A percentile compares a stretch with the other conserved stretches of the same genome.
Evolutionary conservation across 2,329 filamentous ascomycete genomes (phyloP).

Genomic region (Monosporascus sp.): DNA sequence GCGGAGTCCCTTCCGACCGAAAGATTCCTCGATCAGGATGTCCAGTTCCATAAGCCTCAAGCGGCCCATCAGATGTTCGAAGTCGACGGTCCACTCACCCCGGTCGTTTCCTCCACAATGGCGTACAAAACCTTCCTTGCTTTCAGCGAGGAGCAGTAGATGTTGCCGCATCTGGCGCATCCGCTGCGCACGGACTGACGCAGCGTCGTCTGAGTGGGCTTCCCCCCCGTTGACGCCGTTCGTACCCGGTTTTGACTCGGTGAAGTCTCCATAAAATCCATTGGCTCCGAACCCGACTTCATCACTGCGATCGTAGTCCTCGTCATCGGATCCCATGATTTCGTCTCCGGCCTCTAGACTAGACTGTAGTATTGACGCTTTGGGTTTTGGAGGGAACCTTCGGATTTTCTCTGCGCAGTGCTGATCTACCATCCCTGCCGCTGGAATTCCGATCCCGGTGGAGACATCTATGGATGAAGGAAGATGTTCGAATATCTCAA

Average conservation of each 20-base stretch:
- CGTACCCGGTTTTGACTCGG: conserved; percentile 5
- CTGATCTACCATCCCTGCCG: conserved; percentile 36
- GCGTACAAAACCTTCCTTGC: conserved; percentile 62
- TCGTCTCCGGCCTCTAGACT: conserved; percentile 23
- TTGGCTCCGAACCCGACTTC: conserved; percentile 21
- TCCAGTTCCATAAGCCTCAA: conserved; percentile 77
- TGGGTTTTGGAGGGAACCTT: conserved; percentile 25
- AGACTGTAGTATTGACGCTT: conserved; percentile 16
- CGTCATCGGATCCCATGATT: conserved; percentile 29
- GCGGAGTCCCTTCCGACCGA: conserved; percentile 71
- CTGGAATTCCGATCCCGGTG: conserved; percentile 51
- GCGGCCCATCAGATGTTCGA: conserved; percentile 63
- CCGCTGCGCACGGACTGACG: conserved; percentile 37
- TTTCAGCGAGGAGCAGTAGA: conserved; percentile 65
- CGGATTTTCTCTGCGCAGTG: conserved; percentile 43
- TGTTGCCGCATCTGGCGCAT: conserved; percentile 64
- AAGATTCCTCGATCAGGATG: conserved; percentile 70
- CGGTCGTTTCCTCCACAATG: conserved; percentile 59
- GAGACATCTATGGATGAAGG: conserved; percentile 48
- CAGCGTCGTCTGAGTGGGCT: conserved; percentile 43
- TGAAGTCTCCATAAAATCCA: conserved; percentile 14
- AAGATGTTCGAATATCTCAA: conserved; percentile 52
- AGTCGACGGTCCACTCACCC: conserved; percentile 80
- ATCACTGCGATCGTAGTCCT: conserved; percentile 30
- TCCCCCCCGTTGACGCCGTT: conserved; percentile 23